A percentile compares a stretch with the other conserved stretches of the same genome.
Evolutionary conservation across 495 filamentous ascomycete genomes (phyloP).

Genomic region (Penicillium cosmopolitanum): DNA sequence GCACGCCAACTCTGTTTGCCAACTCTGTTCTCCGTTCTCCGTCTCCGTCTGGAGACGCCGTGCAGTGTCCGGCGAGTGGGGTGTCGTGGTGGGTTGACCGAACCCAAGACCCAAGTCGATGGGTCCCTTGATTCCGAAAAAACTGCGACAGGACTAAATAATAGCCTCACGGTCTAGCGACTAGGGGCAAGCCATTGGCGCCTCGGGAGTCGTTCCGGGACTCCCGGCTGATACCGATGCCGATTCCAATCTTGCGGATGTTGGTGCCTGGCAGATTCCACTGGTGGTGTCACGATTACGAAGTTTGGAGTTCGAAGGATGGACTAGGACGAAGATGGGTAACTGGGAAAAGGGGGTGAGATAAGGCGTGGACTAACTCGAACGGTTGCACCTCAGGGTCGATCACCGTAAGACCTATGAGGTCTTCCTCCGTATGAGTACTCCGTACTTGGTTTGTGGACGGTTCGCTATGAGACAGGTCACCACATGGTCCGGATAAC

Average conservation of each 20-base stretch:
- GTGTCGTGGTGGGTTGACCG: background rate
- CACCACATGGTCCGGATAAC: background rate
- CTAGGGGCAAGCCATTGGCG: constrained; percentile 7
- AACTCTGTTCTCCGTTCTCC: background rate
- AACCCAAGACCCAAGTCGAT: constrained; percentile 6
- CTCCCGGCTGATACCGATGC: background rate
- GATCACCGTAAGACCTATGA: background rate
- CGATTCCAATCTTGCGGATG: background rate
- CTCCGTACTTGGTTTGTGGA: background rate
- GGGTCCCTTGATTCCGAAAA: background rate
- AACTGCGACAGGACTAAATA: constrained; percentile 3
- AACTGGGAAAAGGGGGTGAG: no score
- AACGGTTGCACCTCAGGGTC: background rate
- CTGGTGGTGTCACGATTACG: background rate
- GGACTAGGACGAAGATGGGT: no score
- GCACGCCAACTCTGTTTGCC: background rate
- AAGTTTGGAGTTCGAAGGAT: no score
- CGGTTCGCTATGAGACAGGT: constrained; percentile 1
- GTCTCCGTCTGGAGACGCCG: background rate
- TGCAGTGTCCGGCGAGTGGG: background rate
- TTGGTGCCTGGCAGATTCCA: background rate
- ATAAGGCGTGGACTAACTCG: background rate
- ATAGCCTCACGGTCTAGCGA: constrained; percentile 15
- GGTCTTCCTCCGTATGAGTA: background rate
- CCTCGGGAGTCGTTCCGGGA: constrained; percentile 5